phyloP scores from a whole-genome alignment of 129 eudicot species.

The Centrapalus pauciflorus region DNA sequence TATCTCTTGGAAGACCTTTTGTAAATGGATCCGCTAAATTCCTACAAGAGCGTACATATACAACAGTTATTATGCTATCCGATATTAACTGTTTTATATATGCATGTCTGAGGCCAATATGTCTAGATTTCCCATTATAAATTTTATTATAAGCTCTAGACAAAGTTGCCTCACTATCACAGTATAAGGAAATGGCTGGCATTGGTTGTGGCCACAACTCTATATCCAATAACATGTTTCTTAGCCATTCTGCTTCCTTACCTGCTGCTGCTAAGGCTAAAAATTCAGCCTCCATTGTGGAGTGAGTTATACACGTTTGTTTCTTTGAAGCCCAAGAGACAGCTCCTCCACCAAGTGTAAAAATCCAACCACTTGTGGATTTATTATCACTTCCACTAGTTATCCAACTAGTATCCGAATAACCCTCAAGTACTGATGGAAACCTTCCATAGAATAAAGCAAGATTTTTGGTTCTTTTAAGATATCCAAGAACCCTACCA shows the following conservation, averaged over 20 bases:
- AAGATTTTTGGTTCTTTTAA: background rate
- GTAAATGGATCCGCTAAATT: too few relatives aligned
- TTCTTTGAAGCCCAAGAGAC: background rate
- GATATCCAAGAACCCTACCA: background rate
- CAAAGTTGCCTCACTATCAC: too few relatives aligned
- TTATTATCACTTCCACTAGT: background rate
- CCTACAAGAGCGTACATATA: too few relatives aligned
- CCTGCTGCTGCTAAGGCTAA: background rate
- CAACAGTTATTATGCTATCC: too few relatives aligned
- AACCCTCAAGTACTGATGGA: background rate
- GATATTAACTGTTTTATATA: too few relatives aligned
- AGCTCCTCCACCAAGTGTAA: too few relatives aligned
- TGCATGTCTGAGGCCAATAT: too few relatives aligned
- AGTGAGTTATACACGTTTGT: background rate
- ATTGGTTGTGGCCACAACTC: conserved; percentile 22
- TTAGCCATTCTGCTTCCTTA: conserved; percentile 22
- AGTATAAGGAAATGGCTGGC: conserved; percentile 14
- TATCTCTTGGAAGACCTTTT: too few relatives aligned
- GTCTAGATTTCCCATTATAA: too few relatives aligned
- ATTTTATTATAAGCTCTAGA: too few relatives aligned
- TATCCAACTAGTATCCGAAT: conserved; percentile 17
- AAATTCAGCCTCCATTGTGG: background rate
- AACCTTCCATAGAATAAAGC: background rate
- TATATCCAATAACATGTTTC: conserved; percentile 8
- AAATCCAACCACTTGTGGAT: too few relatives aligned